A percentile compares a stretch with the other conserved stretches of the same genome.
These are phyloP conservation scores for Penicillium frequentans DNA, from an alignment of 2,329 filamentous ascomycete species.

Conservation along the genomic window DNA sequence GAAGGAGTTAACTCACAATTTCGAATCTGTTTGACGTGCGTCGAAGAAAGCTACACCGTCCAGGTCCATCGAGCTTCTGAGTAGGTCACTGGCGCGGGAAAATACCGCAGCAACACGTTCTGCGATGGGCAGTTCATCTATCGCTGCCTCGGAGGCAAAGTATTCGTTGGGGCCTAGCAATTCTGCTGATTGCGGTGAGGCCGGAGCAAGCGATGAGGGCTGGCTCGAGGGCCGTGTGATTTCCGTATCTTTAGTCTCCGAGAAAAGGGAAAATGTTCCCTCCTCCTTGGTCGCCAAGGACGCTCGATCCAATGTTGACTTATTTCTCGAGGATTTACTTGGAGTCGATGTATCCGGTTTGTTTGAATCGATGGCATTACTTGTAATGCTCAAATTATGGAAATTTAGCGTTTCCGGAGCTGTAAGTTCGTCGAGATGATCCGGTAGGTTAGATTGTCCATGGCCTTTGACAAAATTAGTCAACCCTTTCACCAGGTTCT, in stretches of 20 bases:
- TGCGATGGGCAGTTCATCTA: constrained; percentile 13
- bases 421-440: constrained; percentile 12
- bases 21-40: constrained; percentile 17
- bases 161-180: not conserved
- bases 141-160: not conserved
- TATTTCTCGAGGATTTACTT: not conserved
- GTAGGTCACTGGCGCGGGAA: constrained; percentile 44
- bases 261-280: not conserved
- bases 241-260: not conserved
- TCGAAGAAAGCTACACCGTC: constrained; percentile 38
- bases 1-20: constrained; percentile 17
- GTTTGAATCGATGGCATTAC: not conserved
- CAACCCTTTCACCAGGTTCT: not conserved
- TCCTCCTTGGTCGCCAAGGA: not conserved
- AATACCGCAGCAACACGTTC: constrained; percentile 35
- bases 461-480: not conserved
- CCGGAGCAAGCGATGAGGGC: not conserved
- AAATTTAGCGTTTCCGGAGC: not conserved
- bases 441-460: not conserved
- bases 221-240: not conserved
- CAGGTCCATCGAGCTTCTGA: constrained; percentile 45
- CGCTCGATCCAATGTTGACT: not conserved
- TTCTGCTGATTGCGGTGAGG: not conserved
- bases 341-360: not conserved
- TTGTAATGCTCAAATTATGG: not conserved